phyloP scores from a whole-genome alignment of 306 rosid genomes.

The Prunus mongolica region DNA sequence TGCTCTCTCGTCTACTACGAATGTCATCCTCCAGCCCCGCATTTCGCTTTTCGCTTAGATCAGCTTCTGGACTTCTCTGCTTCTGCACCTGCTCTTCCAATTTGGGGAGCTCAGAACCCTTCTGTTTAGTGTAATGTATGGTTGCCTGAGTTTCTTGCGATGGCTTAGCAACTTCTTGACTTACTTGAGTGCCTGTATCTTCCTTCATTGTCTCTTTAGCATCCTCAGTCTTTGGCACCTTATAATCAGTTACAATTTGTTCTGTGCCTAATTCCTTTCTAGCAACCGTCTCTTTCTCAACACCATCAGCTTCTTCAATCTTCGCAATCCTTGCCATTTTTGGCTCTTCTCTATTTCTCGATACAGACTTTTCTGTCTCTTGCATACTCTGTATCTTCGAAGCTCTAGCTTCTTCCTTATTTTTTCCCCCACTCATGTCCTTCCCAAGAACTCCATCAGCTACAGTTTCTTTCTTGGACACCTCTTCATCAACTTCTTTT shows the following conservation, averaged over 20 bases:
- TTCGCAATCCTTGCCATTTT: background rate
- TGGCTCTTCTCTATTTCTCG: background rate
- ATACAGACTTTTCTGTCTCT: background rate
- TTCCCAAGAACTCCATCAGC: background rate
- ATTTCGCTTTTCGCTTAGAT: background rate
- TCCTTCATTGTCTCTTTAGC: background rate
- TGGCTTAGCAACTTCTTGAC: background rate
- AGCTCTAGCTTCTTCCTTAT: background rate
- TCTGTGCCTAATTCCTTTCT: conserved; percentile 2
- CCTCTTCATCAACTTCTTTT: background rate
- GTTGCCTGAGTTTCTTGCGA: background rate
- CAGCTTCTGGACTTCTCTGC: conserved; percentile 3
- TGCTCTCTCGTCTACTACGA: background rate
- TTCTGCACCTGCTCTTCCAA: conserved; percentile 17
- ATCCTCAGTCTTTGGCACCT: background rate
- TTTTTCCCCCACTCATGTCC: conserved; percentile 3
- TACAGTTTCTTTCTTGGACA: background rate
- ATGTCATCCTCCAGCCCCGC: background rate
- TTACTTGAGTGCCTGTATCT: background rate
- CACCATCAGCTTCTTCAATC: background rate
- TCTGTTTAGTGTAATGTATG: conserved; percentile 1
- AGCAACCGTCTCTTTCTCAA: background rate
- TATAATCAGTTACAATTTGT: conserved; percentile 11
- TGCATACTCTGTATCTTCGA: background rate
- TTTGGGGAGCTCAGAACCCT: conserved; percentile 8